Conservation (phyloP, 2,329 filamentous ascomycete species). For the Achaetomium macrosporum region DNA sequence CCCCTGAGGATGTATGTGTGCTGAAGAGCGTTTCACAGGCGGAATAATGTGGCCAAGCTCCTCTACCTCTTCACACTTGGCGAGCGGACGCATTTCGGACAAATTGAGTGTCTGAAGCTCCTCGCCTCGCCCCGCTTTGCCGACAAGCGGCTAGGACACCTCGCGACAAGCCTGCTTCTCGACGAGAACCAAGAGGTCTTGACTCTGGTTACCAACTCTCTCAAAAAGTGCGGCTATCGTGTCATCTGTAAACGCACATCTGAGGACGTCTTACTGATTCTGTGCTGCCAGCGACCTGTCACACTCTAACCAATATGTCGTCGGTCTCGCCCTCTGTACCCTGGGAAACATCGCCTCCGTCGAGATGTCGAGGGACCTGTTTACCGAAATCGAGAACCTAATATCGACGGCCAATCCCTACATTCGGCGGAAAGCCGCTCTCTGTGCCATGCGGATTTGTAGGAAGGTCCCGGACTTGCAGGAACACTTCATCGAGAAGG, state of each 20-base stretch:
- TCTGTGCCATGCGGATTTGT: conserved; percentile 99
- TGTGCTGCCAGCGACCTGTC: conserved; percentile 67
- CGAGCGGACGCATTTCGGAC: conserved; percentile 95
- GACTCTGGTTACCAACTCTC: conserved; percentile 92
- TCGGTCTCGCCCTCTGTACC: conserved; percentile 91
- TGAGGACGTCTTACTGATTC: conserved; percentile 29
- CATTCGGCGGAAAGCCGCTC: conserved; percentile 89
- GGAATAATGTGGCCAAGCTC: conserved; percentile 98
- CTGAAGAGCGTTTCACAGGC: conserved; percentile 46
- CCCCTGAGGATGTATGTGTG: conserved; percentile 2
- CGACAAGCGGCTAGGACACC: conserved; percentile 91
- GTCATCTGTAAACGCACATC: neutral
- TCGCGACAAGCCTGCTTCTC: conserved; percentile 90
- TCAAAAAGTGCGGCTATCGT: conserved; percentile 71
- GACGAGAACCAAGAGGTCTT: conserved; percentile 99
- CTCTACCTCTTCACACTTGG: conserved; percentile 97
- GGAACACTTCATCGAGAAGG: conserved; percentile 95
- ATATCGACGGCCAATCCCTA: conserved; percentile 96
- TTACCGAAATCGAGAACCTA: conserved; percentile 89
- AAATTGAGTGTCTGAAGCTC: conserved; percentile 98
- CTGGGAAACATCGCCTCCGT: conserved; percentile 96
- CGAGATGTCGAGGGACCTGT: conserved; percentile 97
- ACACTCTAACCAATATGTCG: conserved; percentile 97
- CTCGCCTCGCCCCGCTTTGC: conserved; percentile 95
- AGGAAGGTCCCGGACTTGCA: conserved; percentile 95